Evolutionary conservation across 2,329 filamentous ascomycete genomes (phyloP), one percentile per base, ranked within the genome.

Genomic region (Truncatella angustata): DNA sequence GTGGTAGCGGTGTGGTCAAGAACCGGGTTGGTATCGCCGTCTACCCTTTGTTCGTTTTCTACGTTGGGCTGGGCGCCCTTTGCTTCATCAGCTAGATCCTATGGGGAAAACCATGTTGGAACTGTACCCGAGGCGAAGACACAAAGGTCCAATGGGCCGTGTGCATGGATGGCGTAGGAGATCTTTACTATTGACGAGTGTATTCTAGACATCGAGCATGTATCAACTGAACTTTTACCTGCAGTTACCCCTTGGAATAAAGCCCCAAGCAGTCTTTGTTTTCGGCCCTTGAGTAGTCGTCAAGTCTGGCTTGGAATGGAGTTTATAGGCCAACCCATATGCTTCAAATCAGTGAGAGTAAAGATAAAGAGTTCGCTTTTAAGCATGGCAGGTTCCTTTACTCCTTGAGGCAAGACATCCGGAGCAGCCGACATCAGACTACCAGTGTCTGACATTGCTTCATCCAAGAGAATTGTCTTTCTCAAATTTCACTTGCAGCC

Each of bases 41-140:
- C 20, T 99, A 95, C 67, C 94, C 94, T 52, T 76, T 99, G 49
- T 88, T 97, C 67, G 88, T 97, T 45, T 99, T 97, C 73, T 99
- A 99, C 71, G 77, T 97, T 53, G 90, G 90, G 30, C 77, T 99
- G 60, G 93, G 92, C 49, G 97, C 91, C 69, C 81, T 99, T 55
- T 99, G 94, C 79, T 97, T 97, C 71, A 96, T 99, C 69, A 97
- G 91, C 75, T 96, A 83, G 37, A 34, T 10, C n/a, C 43, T 35
- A 2, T 32, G 26, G 30, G 28, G 24, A 16, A 23, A 32, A 28
- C 21, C 14, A 24, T 46, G 10, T 23, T n/a, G 40, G 28, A 16
- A 16, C 26, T 49, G 21, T 36, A 14, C 21, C 23, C 32, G 32
- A 23, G 46, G 11, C 21, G 12, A 44, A 49, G n/a, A 49, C n/a